Conservation (phyloP, 2,329 filamentous ascomycete genomes). For the Talaromyces sp. region DNA sequence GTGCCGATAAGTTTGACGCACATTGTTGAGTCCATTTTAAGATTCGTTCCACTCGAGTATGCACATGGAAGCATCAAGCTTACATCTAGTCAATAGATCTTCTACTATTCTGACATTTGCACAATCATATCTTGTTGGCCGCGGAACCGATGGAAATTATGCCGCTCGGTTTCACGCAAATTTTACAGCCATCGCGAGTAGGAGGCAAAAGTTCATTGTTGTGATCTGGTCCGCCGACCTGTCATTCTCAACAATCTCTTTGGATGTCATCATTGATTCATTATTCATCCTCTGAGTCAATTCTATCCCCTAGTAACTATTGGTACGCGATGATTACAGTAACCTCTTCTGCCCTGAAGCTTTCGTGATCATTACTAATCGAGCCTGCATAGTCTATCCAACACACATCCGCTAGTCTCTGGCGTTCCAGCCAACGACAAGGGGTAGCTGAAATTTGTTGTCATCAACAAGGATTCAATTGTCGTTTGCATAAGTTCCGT, state of each 20-base stretch:
- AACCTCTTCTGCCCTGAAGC: too few relatives aligned
- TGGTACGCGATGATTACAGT: neutral
- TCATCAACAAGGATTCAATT: too few relatives aligned
- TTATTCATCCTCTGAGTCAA: neutral
- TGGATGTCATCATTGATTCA: neutral
- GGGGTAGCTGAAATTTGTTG: too few relatives aligned
- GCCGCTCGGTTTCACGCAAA: neutral
- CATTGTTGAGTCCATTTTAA: too few relatives aligned
- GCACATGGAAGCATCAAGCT: too few relatives aligned
- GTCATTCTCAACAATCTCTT: neutral
- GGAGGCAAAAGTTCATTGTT: neutral
- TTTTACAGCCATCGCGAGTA: neutral
- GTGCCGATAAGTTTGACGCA: neutral
- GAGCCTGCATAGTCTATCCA: too few relatives aligned
- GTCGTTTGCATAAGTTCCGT: neutral
- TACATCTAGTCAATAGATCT: too few relatives aligned
- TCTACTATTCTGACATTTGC: too few relatives aligned
- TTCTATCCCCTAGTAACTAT: neutral
- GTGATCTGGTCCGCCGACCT: neutral
- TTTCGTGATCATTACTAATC: too few relatives aligned
- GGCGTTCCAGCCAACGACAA: too few relatives aligned
- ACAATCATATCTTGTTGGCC: neutral
- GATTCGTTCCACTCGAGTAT: too few relatives aligned
- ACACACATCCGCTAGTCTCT: too few relatives aligned
- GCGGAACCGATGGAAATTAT: neutral